These are phyloP conservation scores for Paecilomyces sp. DNA, from an alignment of 2,329 filamentous ascomycete species.

Conservation along the genomic window DNA sequence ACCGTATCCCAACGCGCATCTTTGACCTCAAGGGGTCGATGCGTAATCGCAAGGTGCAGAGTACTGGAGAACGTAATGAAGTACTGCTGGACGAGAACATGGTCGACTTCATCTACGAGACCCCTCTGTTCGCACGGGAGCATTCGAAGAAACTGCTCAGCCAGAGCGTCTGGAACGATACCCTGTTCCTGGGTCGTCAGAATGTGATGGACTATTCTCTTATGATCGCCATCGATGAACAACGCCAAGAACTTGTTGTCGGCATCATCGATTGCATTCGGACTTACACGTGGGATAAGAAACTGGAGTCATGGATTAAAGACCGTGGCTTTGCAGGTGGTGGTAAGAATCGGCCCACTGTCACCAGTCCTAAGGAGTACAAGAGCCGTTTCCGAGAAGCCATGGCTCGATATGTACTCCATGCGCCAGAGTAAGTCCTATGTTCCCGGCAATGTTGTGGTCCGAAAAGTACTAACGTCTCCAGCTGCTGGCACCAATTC, in stretches of 20 bases:
- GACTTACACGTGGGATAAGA: slow-evolving; percentile 99
- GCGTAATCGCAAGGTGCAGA: slow-evolving; percentile 95
- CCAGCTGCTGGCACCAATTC: slow-evolving; percentile 42
- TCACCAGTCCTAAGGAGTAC: slow-evolving; percentile 96
- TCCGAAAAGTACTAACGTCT: background rate
- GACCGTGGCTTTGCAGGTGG: slow-evolving; percentile 78
- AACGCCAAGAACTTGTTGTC: slow-evolving; percentile 82
- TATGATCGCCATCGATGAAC: slow-evolving; percentile 96
- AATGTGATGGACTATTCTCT: slow-evolving; percentile 99
- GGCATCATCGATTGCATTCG: slow-evolving; percentile 98
- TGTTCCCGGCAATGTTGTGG: background rate
- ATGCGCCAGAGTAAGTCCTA: slow-evolving; percentile 39
- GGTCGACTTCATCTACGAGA: slow-evolving; percentile 98
- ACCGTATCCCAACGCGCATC: slow-evolving; percentile 78
- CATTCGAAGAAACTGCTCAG: slow-evolving; percentile 91
- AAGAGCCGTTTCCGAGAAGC: slow-evolving; percentile 92
- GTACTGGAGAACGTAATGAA: slow-evolving; percentile 91
- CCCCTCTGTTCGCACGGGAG: slow-evolving; percentile 87
- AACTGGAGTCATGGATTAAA: slow-evolving; percentile 99
- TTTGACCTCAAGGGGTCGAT: slow-evolving; percentile 98
- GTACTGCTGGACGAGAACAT: slow-evolving; percentile 97
- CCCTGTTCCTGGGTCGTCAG: slow-evolving; percentile 84
- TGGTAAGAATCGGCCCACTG: slow-evolving; percentile 79
- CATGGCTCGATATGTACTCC: slow-evolving; percentile 74
- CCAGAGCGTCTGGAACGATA: slow-evolving; percentile 95